Evolutionary conservation across 805 yeast genomes (phyloP), one percentile per base, ranked within the genome.

Genomic region (Monosporozyma aerobia): DNA sequence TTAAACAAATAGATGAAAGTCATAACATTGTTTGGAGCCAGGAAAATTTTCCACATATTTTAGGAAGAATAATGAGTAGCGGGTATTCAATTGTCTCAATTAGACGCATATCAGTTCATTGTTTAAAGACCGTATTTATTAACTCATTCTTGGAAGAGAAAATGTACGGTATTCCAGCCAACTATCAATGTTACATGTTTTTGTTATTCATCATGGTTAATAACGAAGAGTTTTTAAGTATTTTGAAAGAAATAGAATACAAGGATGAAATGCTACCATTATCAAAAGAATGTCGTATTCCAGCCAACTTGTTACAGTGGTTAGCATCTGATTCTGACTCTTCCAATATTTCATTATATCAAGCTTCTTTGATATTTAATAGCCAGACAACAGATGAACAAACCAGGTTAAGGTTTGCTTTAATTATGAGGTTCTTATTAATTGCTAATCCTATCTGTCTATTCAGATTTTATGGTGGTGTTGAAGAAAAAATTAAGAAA

Each of bases 81-180:
- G 92, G 90, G 0, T 64, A 84, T 43, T 76, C 78, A 39, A 67
- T 80, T 8, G 80, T 88, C 7, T 81, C 78, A 52, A 72, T 83
- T 22, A 77, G 76, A 53, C 75, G 73, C 9, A 68, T 74, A 2
- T 77, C 87, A 0, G 61, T 79, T 35, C 69, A 67, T 1, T 71
- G 78, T 25, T 60, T 83, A 58, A 71, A 70, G 48, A 60, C 66
- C 0, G 63, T 79, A 25, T 75, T 79, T 61, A 68, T 69, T 23
- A 67, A 73, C 19, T 69, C 82, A 55, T 74, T 71, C 53, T 60
- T 58, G 32, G 76, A 74, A 46, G 71, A 64, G 19, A 32, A 51
- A 11, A 46, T 53, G 6, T 52, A 58, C n/a, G 51, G 57, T 1
- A 51, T 56, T 1, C 48, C 57, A 0, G 55, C 51, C 13, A 60